Conservation (phyloP, 768 basidiomycete genomes). For the Dioszegia crocea region DNA sequence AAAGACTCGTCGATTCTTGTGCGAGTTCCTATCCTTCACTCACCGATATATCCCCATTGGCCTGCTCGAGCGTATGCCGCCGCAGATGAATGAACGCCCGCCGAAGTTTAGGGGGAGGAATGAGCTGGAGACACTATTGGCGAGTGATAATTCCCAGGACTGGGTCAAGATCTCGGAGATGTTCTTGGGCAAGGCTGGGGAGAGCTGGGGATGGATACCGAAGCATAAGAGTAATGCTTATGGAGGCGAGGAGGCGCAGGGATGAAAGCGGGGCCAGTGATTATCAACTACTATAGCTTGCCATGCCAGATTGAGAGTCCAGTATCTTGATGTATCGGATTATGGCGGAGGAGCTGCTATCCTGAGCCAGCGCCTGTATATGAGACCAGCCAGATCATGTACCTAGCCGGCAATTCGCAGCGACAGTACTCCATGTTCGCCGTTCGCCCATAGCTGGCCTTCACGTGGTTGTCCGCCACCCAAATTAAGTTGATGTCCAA, state of each 20-base stretch:
- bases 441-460: too few relatives aligned
- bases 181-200: constrained; percentile 84
- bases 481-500: too few relatives aligned
- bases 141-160: constrained; percentile 35
- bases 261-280: constrained; percentile 14
- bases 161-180: constrained; percentile 75
- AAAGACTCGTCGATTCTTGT: constrained; percentile 84
- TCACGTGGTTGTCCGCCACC: too few relatives aligned
- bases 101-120: constrained; percentile 80
- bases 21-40: constrained; percentile 92
- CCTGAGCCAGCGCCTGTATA: too few relatives aligned
- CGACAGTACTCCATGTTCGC: too few relatives aligned
- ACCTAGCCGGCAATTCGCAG: too few relatives aligned
- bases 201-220: constrained; percentile 76
- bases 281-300: not conserved
- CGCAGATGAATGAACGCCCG: constrained; percentile 81
- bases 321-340: not conserved
- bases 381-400: too few relatives aligned
- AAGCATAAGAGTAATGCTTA: constrained; percentile 85
- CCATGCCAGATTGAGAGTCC: too few relatives aligned
- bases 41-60: constrained; percentile 95
- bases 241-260: constrained; percentile 49
- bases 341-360: too few relatives aligned
- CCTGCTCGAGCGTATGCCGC: constrained; percentile 74
- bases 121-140: constrained; percentile 57